These are phyloP conservation scores for Hsuehochloa calcarea DNA, from an alignment of 176 grass and related monocot species.

Conservation along the genomic window DNA sequence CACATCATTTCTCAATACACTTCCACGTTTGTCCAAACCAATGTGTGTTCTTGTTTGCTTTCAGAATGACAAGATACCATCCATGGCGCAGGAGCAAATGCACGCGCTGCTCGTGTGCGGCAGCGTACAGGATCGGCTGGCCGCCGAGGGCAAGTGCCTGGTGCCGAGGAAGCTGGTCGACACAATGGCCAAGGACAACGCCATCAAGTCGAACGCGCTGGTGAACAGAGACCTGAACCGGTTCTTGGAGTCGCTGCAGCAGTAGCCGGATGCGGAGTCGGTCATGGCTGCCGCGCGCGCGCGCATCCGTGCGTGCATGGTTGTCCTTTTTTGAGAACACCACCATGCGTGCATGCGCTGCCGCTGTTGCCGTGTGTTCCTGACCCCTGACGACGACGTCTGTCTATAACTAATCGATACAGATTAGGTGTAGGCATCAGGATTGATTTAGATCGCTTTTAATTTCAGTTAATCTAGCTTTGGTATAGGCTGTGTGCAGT, in stretches of 20 bases:
- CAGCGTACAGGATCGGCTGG: slow-evolving; percentile 52
- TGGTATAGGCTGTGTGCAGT: slow-evolving; percentile 12
- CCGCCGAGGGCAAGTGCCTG: slow-evolving; percentile 55
- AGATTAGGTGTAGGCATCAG: slow-evolving; percentile 12
- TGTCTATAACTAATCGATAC: slow-evolving; percentile 8
- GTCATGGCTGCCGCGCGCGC: slow-evolving; percentile 21
- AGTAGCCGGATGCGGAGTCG: background rate
- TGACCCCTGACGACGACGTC: slow-evolving; percentile 15
- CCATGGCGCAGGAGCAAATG: slow-evolving; percentile 34
- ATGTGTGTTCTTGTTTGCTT: background rate
- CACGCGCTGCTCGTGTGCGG: slow-evolving; percentile 39
- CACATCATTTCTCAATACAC: background rate
- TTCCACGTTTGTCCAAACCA: background rate
- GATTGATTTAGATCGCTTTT: background rate
- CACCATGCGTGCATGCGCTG: background rate
- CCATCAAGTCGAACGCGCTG: slow-evolving; percentile 42
- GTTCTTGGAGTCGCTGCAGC: slow-evolving; percentile 41
- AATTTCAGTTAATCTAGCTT: slow-evolving; percentile 4
- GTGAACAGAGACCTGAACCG: slow-evolving; percentile 49
- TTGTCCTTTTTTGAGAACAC: slow-evolving; percentile 16
- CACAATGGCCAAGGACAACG: slow-evolving; percentile 39
- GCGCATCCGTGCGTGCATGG: background rate
- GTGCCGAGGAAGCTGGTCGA: slow-evolving; percentile 48
- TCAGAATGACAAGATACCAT: slow-evolving; percentile 28
- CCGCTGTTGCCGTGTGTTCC: slow-evolving; percentile 16